These are phyloP conservation scores for Ophiostoma perfectum DNA, from an alignment of 2,329 filamentous ascomycete genomes.

Conservation along the genomic window DNA sequence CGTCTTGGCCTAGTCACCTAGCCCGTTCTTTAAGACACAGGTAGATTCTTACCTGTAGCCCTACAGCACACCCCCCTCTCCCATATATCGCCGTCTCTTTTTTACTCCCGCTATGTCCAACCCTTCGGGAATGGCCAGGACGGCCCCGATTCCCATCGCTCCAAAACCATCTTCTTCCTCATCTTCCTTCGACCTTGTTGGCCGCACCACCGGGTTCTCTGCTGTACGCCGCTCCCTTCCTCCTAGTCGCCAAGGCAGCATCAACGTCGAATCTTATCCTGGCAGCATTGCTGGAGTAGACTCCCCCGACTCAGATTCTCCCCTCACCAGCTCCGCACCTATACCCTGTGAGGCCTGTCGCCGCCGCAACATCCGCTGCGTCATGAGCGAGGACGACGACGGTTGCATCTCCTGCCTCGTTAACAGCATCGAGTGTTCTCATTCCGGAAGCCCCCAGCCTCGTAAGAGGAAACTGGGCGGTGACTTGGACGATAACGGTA, in stretches of 20 bases:
- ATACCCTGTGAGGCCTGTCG: conserved; percentile 69
- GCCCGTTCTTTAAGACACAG: background rate
- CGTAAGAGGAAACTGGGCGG: conserved; percentile 74
- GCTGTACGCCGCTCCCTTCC: conserved; percentile 32
- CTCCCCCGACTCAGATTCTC: conserved; percentile 47
- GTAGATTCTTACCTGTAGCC: conserved; percentile 9
- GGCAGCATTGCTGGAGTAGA: conserved; percentile 49
- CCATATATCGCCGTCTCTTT: conserved; percentile 17
- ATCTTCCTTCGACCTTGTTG: conserved; percentile 31
- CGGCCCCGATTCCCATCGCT: conserved; percentile 61
- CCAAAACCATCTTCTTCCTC: conserved; percentile 47
- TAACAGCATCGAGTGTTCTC: conserved; percentile 72
- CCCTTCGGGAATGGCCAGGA: conserved; percentile 50
- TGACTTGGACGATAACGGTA: conserved; percentile 51
- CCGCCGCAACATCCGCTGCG: conserved; percentile 68
- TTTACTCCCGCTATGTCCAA: conserved; percentile 46
- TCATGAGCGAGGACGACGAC: conserved; percentile 67
- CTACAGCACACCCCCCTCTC: conserved; percentile 16
- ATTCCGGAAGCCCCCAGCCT: conserved; percentile 68
- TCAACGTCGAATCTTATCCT: conserved; percentile 46
- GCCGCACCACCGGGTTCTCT: conserved; percentile 22
- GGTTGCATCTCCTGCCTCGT: conserved; percentile 72
- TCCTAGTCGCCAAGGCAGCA: conserved; percentile 44
- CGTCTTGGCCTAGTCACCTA: background rate
- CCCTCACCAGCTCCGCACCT: conserved; percentile 39